Evolutionary conservation across 2,329 filamentous ascomycete species (phyloP).

Genomic region (Arthroderma sp.): DNA sequence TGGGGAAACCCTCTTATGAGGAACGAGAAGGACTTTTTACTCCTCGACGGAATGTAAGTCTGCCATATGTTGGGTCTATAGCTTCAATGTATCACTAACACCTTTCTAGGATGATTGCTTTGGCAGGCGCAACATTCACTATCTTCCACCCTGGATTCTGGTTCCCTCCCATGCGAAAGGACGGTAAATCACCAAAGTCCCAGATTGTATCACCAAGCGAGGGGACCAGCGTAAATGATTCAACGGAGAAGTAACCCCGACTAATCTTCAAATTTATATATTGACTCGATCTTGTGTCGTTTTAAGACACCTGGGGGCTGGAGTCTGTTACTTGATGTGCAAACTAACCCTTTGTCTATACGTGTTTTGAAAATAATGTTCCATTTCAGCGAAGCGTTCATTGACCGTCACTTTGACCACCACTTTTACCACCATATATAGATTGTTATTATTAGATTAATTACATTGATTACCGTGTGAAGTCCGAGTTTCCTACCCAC

Average conservation of each 20-base stretch:
- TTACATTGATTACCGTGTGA: background rate
- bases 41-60: slow-evolving; percentile 39
- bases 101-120: slow-evolving; percentile 34
- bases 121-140: slow-evolving; percentile 32
- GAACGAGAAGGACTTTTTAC: slow-evolving; percentile 37
- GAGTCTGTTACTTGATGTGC: background rate
- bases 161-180: slow-evolving; percentile 6
- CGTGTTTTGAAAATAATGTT: background rate
- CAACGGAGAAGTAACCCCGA: background rate
- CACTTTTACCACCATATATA: background rate
- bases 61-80: background rate
- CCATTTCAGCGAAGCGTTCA: background rate
- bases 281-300: background rate
- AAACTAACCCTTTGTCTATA: background rate
- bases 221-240: background rate
- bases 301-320: background rate
- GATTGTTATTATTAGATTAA: background rate
- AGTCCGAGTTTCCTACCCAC: background rate
- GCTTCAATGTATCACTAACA: background rate
- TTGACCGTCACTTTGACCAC: background rate
- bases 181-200: background rate
- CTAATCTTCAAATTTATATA: background rate
- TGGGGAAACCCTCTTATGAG: slow-evolving; percentile 38
- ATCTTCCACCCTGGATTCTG: slow-evolving; percentile 37
- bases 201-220: background rate